A percentile compares a stretch with the other conserved stretches of the same genome.
These are phyloP conservation scores for Hanseniaspora mollemarum DNA, from an alignment of 805 yeast species.

Conservation along the genomic window DNA sequence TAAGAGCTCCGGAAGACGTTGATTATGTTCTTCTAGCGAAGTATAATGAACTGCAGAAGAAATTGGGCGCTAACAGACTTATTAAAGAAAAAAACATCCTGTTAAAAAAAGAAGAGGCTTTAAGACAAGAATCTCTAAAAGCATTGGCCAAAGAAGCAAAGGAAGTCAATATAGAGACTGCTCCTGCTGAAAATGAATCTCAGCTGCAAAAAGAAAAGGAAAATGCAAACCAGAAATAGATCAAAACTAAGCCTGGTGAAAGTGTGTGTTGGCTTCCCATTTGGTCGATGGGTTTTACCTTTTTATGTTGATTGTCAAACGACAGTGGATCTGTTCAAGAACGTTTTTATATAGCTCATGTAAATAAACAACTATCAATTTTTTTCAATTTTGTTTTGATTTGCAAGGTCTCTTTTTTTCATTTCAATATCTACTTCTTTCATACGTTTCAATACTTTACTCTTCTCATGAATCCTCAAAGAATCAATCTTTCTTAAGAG, in stretches of 20 bases:
- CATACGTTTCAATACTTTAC: constrained; percentile 56
- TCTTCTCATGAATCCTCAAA: constrained; percentile 63
- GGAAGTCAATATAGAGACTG: not conserved
- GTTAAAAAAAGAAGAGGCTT: not conserved
- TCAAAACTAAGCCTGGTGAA: not conserved
- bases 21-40: constrained; percentile 9
- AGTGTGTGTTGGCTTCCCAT: no score
- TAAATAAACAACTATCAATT: constrained; percentile 27
- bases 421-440: constrained; percentile 59
- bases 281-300: no score
- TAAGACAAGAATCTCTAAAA: not conserved
- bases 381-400: constrained; percentile 73
- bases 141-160: not conserved
- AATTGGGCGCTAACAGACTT: not conserved
- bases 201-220: no score
- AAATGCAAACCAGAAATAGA: no score
- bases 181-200: no score
- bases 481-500: constrained; percentile 62
- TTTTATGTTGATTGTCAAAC: no score
- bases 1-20: not conserved
- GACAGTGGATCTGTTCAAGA: not conserved
- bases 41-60: constrained; percentile 9
- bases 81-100: not conserved
- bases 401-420: constrained; percentile 67
- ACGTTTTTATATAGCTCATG: not conserved